phyloP scores from a whole-genome alignment of 2,329 filamentous ascomycete species.

The Daldinia sp. region DNA sequence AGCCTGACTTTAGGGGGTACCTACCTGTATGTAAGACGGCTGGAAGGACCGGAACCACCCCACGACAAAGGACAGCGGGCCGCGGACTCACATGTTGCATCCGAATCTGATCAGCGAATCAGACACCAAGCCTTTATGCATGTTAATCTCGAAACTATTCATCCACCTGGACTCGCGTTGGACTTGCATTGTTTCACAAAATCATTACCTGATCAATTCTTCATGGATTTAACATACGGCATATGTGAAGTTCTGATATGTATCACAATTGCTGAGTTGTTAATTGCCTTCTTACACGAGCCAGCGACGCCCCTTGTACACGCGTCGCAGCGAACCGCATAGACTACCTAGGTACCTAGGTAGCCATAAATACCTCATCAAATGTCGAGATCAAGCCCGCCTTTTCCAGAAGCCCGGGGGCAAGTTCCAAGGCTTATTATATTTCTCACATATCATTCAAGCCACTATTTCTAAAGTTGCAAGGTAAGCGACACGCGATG shows the following conservation, averaged over 20 bases:
- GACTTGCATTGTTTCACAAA: not conserved
- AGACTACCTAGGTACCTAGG: too few species aligned
- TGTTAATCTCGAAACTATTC: not conserved
- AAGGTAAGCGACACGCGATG: not conserved
- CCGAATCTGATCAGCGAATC: conserved; percentile 1
- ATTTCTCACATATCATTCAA: not conserved
- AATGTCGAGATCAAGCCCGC: too few species aligned
- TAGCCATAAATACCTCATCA: not conserved
- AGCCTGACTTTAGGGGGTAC: conserved; percentile 20
- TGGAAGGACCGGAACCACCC: not conserved
- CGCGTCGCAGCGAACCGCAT: too few species aligned
- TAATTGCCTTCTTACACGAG: not conserved
- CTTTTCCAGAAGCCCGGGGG: not conserved
- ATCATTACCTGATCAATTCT: not conserved
- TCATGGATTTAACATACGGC: too few species aligned
- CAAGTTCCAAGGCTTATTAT: not conserved
- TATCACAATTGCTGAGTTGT: not conserved
- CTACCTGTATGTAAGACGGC: not conserved
- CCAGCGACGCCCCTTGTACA: too few species aligned
- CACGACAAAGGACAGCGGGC: not conserved
- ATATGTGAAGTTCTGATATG: not conserved
- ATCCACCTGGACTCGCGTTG: not conserved
- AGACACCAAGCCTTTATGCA: not conserved
- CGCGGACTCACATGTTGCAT: conserved; percentile 15
- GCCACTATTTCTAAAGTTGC: not conserved